These are phyloP conservation scores for Penicillium psychrofluorescens DNA, from an alignment of 495 filamentous ascomycete species.

Conservation along the genomic window DNA sequence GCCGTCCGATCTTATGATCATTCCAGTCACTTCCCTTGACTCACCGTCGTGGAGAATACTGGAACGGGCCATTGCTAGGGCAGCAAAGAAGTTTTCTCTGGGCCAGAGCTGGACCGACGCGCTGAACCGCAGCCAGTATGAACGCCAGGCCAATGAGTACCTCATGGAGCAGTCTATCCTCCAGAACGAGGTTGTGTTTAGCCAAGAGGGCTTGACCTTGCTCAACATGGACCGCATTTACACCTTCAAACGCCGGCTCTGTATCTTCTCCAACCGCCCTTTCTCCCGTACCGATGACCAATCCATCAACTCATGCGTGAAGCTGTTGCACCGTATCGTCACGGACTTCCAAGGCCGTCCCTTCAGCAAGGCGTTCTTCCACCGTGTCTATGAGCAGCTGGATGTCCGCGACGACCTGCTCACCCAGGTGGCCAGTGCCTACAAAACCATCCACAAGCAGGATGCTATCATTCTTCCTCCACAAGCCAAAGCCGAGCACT, in stretches of 20 bases:
- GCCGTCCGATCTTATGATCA: slow-evolving; percentile 36
- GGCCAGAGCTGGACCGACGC: slow-evolving; percentile 38
- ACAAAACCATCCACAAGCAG: slow-evolving; percentile 47
- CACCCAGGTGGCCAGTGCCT: slow-evolving; percentile 48
- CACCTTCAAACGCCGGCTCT: slow-evolving; percentile 61
- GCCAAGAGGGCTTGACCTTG: slow-evolving; percentile 60
- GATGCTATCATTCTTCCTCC: slow-evolving; percentile 37
- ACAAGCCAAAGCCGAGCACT: slow-evolving; percentile 12
- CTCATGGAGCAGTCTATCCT: slow-evolving; percentile 57
- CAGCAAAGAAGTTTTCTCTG: slow-evolving; percentile 34
- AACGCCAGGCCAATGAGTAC: slow-evolving; percentile 38
- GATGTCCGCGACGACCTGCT: slow-evolving; percentile 47
- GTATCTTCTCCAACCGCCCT: slow-evolving; percentile 41
- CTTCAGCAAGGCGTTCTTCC: slow-evolving; percentile 50
- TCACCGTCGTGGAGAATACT: slow-evolving; percentile 27
- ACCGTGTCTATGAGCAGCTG: slow-evolving; percentile 57
- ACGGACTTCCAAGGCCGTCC: slow-evolving; percentile 49
- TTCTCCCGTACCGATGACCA: slow-evolving; percentile 22
- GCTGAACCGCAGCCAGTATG: slow-evolving; percentile 27
- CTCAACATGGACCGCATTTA: slow-evolving; percentile 65
- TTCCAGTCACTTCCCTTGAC: slow-evolving; percentile 38
- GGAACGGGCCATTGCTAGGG: slow-evolving; percentile 34
- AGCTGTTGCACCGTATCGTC: slow-evolving; percentile 56
- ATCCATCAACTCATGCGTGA: slow-evolving; percentile 41
- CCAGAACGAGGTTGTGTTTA: slow-evolving; percentile 65